Base-by-base conservation (phyloP, 2,329 filamentous ascomycete genomes). In the Clonostachys solani region DNA sequence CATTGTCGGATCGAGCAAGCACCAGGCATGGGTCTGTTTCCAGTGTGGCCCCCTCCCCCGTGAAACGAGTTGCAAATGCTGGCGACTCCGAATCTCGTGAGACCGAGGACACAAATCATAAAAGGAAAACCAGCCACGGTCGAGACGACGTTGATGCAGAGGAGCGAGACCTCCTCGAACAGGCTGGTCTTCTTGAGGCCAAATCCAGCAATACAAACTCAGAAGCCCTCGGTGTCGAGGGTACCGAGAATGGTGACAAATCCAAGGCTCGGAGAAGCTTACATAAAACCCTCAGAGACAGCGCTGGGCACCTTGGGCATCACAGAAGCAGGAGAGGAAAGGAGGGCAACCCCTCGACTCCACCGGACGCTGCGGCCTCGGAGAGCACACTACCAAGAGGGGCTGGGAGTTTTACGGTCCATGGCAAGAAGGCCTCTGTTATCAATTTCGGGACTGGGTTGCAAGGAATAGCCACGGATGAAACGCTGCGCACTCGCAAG, bases 371-470 rank as follows among this genome's bases (percentile, higher is more conserved):
- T 58, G 49, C 61, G 52, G 53, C 64, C 52, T 58, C 78, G 68
- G 72, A 87, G 36, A 87, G 89, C 55, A 83, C 87, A 12, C 75
- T 99, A 12, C 75, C 87, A 7, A 83, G 94, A 43, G 86, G 87
- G 12, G 83, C 88, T 12, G 90, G 90, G 6, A 95, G 89, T 57
- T 99, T 99, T 64, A 95, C 94, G 5, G 85, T 99, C 5, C 94
- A 99, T 60, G 92, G 94, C 50, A 99, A 97, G 73, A 97, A 99
- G 67, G 94, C 94, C 4, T 96, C 91, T 1, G 89, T 99, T 47
- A 89, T 99, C 55, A 95, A 89, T n/a, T 95, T 99, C 62, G 91
- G 92, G 9, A 84, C 85, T n/a, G 92, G 96, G 56, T 84, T 96
- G 72, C 86, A 92, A 58, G 86, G 80, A 49, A 81, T 92, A 67